Conservation (phyloP, 768 basidiomycete genomes). For the Rhodotorula graminis region DNA sequence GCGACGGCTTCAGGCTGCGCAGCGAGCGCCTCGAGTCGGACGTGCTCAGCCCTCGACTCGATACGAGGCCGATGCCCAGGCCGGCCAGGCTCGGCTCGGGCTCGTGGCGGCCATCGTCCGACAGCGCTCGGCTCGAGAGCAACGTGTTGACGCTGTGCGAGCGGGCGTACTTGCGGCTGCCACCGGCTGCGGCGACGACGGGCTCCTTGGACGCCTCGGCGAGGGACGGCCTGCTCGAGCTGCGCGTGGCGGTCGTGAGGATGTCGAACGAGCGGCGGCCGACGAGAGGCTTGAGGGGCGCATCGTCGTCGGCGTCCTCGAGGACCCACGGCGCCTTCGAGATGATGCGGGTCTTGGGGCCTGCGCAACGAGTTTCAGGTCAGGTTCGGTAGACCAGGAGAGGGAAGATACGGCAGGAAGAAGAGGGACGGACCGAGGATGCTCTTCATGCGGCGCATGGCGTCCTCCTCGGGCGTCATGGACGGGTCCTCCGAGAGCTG, state of each 20-base stretch:
- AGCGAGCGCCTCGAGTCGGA: conserved; percentile 27
- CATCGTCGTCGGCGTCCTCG: not conserved
- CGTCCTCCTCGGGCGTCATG: conserved; percentile 13
- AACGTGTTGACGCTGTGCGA: conserved; percentile 29
- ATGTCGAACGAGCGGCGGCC: conserved; percentile 7
- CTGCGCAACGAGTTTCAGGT: not conserved
- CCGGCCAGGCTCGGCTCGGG: conserved; percentile 22
- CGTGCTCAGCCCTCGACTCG: not conserved
- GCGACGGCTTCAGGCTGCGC: conserved; percentile 18
- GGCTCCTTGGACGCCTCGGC: not conserved
- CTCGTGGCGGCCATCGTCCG: not conserved
- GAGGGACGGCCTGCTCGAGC: not conserved
- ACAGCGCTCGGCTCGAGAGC: not conserved
- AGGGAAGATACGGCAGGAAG: not conserved
- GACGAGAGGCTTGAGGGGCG: not conserved
- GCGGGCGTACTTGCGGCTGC: not conserved
- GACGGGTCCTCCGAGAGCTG: conserved; percentile 12
- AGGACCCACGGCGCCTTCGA: conserved; percentile 30
- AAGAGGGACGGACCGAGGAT: conserved; percentile 14
- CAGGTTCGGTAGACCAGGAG: too few species aligned
- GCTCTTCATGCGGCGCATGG: conserved; percentile 32
- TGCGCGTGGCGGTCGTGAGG: not conserved
- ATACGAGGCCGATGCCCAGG: conserved; percentile 16
- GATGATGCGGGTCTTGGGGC: conserved; percentile 20
- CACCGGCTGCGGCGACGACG: not conserved